Percentiles rank a stretch among this genome's conserved stretches.
These are phyloP conservation scores for Kuraishia molischiana DNA, from an alignment of 805 yeast species.

Conservation along the genomic window DNA sequence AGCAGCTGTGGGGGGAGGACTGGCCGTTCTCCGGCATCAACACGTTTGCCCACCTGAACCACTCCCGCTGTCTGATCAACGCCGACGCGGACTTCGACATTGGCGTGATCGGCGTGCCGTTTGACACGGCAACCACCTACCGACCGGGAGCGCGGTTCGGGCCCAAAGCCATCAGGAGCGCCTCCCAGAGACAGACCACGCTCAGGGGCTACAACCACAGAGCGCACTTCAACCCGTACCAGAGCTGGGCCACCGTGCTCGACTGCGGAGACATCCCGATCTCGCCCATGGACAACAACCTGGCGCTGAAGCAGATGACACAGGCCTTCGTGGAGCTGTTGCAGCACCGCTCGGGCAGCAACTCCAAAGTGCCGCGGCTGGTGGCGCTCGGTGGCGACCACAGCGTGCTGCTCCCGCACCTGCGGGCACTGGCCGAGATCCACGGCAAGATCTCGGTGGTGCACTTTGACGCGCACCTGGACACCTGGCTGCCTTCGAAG, in stretches of 20 bases:
- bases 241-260: constrained; percentile 35
- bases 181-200: constrained; percentile 62
- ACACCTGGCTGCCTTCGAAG: constrained; percentile 69
- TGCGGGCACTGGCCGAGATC: constrained; percentile 48
- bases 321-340: constrained; percentile 46
- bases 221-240: constrained; percentile 41
- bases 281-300: constrained; percentile 46
- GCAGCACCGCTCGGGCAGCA: constrained; percentile 16
- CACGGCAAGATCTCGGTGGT: constrained; percentile 66
- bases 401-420: constrained; percentile 62
- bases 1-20: constrained; percentile 59
- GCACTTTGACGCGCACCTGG: constrained; percentile 82
- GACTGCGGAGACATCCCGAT: constrained; percentile 55
- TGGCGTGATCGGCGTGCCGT: constrained; percentile 72
- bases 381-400: constrained; percentile 82
- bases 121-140: constrained; percentile 73
- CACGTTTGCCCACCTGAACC: constrained; percentile 68
- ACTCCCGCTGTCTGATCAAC: constrained; percentile 36
- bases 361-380: constrained; percentile 42
- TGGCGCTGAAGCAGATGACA: constrained; percentile 46
- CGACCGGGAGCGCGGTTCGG: constrained; percentile 83
- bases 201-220: constrained; percentile 60
- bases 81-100: constrained; percentile 46
- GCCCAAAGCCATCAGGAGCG: constrained; percentile 59
- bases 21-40: constrained; percentile 67